These are phyloP conservation scores for Wickerhamiella siamensis DNA, from an alignment of 805 yeast species.

Conservation along the genomic window DNA sequence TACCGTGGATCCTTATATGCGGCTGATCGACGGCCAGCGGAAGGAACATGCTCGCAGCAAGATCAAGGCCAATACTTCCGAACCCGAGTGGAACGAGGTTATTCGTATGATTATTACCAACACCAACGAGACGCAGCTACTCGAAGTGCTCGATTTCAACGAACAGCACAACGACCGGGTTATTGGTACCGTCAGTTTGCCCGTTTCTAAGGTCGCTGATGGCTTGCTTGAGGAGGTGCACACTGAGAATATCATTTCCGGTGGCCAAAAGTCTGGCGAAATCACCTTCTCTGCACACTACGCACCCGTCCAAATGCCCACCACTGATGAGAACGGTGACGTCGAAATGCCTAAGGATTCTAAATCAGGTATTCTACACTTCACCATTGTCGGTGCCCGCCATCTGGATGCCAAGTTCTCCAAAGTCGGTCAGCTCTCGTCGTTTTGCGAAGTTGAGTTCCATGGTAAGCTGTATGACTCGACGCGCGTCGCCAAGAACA, in stretches of 20 bases:
- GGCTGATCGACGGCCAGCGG: constrained; percentile 40
- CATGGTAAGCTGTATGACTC: constrained; percentile 45
- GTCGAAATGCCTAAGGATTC: constrained; percentile 76
- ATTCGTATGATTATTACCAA: constrained; percentile 54
- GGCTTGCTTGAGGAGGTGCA: constrained; percentile 32
- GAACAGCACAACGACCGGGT: constrained; percentile 62
- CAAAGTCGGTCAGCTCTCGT: constrained; percentile 38
- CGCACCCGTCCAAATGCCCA: constrained; percentile 52
- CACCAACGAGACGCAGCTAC: constrained; percentile 67
- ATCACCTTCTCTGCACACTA: constrained; percentile 55
- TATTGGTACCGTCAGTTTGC: constrained; percentile 64
- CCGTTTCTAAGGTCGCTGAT: constrained; percentile 49
- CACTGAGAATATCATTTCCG: constrained; percentile 50
- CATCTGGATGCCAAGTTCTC: constrained; percentile 29
- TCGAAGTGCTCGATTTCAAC: constrained; percentile 63
- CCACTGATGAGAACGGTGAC: constrained; percentile 44
- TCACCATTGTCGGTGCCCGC: constrained; percentile 54
- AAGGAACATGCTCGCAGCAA: constrained; percentile 51
- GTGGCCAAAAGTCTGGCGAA: constrained; percentile 71
- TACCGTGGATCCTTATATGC: constrained; percentile 81
- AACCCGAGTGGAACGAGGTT: constrained; percentile 78
- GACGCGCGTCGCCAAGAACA: constrained; percentile 44
- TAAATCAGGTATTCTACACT: constrained; percentile 78
- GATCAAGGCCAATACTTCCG: constrained; percentile 47
- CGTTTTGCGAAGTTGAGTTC: constrained; percentile 59